phyloP scores from a whole-genome alignment of 164 flowering plant species.

The Annona cherimola region DNA sequence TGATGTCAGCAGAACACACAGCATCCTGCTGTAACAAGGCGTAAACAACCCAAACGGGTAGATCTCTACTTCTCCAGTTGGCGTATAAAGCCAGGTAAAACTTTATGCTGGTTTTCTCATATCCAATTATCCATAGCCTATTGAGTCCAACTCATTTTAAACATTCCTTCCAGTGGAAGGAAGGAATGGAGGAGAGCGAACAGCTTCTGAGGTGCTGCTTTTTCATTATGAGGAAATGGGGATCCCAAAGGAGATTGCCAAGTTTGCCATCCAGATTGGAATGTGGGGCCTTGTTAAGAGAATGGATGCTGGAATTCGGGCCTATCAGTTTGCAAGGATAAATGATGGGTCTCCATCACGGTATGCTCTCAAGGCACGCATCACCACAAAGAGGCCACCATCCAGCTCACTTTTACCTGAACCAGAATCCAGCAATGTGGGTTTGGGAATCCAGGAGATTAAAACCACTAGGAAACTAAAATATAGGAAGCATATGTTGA shows the following conservation, averaged over 20 bases:
- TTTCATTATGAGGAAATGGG: conserved; percentile 88
- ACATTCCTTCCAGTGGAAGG: conserved; percentile 50
- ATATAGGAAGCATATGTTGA: conserved; percentile 2
- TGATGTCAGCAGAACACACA: conserved; percentile 35
- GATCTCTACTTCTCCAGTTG: conserved; percentile 57
- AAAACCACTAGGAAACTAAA: conserved; percentile 4
- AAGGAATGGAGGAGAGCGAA: conserved; percentile 40
- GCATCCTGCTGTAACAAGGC: conserved; percentile 37
- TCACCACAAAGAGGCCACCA: conserved; percentile 43
- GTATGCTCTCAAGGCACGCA: conserved; percentile 52
- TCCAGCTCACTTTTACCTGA: background rate
- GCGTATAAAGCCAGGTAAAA: conserved; percentile 41
- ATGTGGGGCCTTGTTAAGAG: conserved; percentile 85
- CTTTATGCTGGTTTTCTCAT: background rate
- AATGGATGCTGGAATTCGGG: conserved; percentile 59
- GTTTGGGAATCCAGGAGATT: conserved; percentile 2
- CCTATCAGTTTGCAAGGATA: conserved; percentile 44
- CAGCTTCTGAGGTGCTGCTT: conserved; percentile 62
- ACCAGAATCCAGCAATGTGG: background rate
- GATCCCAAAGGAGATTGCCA: conserved; percentile 74
- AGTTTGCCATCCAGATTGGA: conserved; percentile 63
- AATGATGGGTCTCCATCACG: conserved; percentile 38
- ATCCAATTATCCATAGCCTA: background rate
- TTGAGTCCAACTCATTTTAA: background rate
- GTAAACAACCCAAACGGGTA: conserved; percentile 50